Base-by-base conservation (phyloP, 2,329 filamentous ascomycete species). In the Trichoderma asperellum region DNA sequence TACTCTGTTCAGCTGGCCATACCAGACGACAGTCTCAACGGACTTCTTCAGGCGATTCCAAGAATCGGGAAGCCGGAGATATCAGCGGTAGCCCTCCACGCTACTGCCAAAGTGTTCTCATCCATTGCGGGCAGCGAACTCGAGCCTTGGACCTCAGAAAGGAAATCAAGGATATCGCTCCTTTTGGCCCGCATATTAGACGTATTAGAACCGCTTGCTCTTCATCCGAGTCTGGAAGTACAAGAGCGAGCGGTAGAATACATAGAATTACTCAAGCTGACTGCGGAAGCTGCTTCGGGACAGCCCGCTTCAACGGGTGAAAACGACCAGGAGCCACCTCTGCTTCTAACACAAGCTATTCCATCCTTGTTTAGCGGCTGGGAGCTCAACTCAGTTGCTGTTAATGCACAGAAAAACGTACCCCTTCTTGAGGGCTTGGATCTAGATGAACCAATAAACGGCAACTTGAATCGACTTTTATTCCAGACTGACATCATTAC, bases 191-290 rank as follows among this genome's bases (percentile, higher is more conserved):
- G 94, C 2, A 89, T 97, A 7, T 87, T 97, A 24, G 88, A 96
- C 77, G 91, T 92, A 59, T 83, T 97, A 27, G 94, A 98, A 75
- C 88, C 90, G 0, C 80, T 98, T 18, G 89, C 90, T 0, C 85
- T 90, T 52, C 93, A 98, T 77, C 94, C 95, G 0, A 93, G 90
- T 74, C 85, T 99, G 1, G 96, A 99, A 77, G 94, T 99, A 4
- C 96, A 99, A 80, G 96, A 98, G 79, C 89, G 96, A 68, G 91
- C 94, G 3, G 94, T 97, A 1, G 94, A 97, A 77, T 96, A 97
- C 74, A 86, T 94, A 0, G 96, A 99, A 77, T 85, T 98, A 14
- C 88, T 98, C 75, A 93, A 93, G 70, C 84, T 99, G 56, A 93
- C 93, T 2, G 89, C 90, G 1, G 96, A 99, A 81, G 94, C 95